Evolutionary conservation across 768 basidiomycete species (phyloP), one percentile per base, ranked within the genome.

Genomic region (Dioszegia crocea): DNA sequence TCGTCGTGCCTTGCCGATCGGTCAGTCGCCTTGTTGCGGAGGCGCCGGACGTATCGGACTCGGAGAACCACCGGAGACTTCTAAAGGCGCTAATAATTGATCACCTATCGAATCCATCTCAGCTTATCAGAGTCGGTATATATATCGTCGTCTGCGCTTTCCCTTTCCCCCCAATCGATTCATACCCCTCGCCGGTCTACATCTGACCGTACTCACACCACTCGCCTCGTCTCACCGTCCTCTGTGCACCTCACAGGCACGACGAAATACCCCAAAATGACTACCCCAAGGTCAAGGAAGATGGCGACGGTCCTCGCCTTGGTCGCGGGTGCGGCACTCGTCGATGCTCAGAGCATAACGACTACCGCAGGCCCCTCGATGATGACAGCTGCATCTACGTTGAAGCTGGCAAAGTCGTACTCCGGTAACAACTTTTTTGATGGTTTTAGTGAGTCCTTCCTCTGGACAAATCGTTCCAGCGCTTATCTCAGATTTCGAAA

Each of bases 391-490:
- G n/a, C 58, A 4, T 30, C 63, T n/a, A 63, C 64, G 4, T 50
- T 71, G 23, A 71, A 71, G 60, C 60, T 76, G 12, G 75, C 75
- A 4, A 74, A 67, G 58, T 61, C 57, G 12, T 76, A 76, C 49
- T 57, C 64, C 4, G 75, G 71, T 4, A 52, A 48, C 23, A 67
- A 66, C 23, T 76, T 76, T 41, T 65, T 65, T 48, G 49, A 61
- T 27, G 70, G 63, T 9, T 76, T 73, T 30, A 40, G 43, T 62
- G 27, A 17, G 51, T 11, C 8, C 6, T 21, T 27, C 39, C 3
- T 47, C 43, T 10, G 46, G 27, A 46, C 16, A 36, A 40, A n/a
- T n/a, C 36, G 30, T 19, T 40, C 8, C 33, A 33, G 33, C 8
- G 44, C 24, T 50, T 17, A 57, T 39, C 5, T 8, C 38, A 76